phyloP scores from a whole-genome alignment of 176 grass and related monocot species.

The Ampelocalamus luodianensis region DNA sequence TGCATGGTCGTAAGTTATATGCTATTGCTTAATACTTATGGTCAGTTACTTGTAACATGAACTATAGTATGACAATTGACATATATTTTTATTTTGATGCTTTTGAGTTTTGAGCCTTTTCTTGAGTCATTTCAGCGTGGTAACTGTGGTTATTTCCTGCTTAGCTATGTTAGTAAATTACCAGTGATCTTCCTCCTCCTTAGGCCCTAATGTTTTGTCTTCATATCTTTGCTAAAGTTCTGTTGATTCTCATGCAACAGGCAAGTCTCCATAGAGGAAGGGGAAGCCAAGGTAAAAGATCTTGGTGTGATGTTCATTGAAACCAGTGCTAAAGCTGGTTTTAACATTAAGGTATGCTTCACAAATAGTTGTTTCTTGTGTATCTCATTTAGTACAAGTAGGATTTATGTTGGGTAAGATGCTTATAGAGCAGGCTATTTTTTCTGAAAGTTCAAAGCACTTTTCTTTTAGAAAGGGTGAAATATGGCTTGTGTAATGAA shows the following conservation, averaged over 20 bases:
- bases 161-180: constrained; percentile 11
- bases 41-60: neutral
- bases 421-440: neutral
- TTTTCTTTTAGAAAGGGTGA: neutral
- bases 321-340: constrained; percentile 99
- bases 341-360: constrained; percentile 91
- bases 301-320: constrained; percentile 99
- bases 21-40: neutral
- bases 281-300: constrained; percentile 90
- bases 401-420: neutral
- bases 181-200: neutral
- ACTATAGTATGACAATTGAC: neutral
- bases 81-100: neutral
- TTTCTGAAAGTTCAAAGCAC: neutral
- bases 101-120: neutral
- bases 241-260: constrained; percentile 57
- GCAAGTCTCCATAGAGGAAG: constrained; percentile 99
- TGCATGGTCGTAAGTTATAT: neutral
- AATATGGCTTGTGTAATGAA: neutral
- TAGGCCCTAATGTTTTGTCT: neutral
- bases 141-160: neutral
- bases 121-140: neutral
- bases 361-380: constrained; percentile 32
- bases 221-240: constrained; percentile 35
- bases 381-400: constrained; percentile 2